Conservation (phyloP, 1,284 basidiomycete species). For the Sporisorium iseilematis-ciliati region DNA sequence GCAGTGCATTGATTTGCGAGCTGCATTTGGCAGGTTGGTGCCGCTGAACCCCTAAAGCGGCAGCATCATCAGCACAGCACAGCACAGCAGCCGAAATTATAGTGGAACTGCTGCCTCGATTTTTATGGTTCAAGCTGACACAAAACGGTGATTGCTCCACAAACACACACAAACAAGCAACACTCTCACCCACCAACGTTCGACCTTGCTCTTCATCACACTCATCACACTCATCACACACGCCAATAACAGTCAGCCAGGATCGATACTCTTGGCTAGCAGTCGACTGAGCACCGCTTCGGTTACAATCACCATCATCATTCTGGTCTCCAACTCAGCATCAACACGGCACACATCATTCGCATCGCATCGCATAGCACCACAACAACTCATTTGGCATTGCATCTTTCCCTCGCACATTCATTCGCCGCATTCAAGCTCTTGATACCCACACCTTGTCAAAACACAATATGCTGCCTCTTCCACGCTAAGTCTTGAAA, state of each 20-base stretch:
- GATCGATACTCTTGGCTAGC: neutral
- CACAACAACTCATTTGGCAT: neutral
- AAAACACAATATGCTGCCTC: constrained; percentile 2
- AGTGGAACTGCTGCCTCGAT: neutral
- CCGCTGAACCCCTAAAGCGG: neutral
- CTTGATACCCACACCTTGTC: neutral
- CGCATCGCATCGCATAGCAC: neutral
- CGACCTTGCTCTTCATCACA: neutral
- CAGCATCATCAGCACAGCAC: too few relatives aligned
- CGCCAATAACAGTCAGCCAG: neutral
- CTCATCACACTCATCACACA: neutral
- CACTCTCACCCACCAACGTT: neutral
- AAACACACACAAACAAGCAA: constrained; percentile 1
- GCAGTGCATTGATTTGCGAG: too few relatives aligned
- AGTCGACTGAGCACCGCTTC: neutral
- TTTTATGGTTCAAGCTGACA: neutral
- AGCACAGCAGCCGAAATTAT: neutral
- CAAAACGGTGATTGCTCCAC: neutral
- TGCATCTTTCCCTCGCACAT: too few relatives aligned
- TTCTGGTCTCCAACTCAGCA: neutral
- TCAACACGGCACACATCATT: neutral
- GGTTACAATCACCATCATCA: neutral
- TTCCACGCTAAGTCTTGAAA: neutral
- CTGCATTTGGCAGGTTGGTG: too few relatives aligned
- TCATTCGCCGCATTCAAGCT: neutral